Base-by-base conservation (phyloP, 2,329 filamentous ascomycete genomes). In the Leptographium lundbergii region DNA sequence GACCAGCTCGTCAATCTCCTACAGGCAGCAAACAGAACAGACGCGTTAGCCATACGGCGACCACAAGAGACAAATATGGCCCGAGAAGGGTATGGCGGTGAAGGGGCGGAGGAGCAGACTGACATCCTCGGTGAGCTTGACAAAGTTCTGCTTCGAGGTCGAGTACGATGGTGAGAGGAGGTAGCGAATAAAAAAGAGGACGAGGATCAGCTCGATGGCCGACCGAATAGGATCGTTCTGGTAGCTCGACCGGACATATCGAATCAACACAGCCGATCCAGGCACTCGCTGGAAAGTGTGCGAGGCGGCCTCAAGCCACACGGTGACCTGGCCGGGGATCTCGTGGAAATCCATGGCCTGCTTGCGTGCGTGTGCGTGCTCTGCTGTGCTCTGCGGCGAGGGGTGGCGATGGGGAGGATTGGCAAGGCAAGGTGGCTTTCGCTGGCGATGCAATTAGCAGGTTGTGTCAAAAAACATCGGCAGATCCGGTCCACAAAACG, bases 161-260 rank as follows among this genome's bases (percentile, higher is more conserved):
- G 89, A 90, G 74, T 99, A 99, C 57, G 89, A 91, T 0, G 92
- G 91, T 62, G 91, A 87, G 62, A 97, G 79, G 58, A 99, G 79
- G 72, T 99, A 99, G 63, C 91, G 85, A 60, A 99, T 87, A 63
- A 95, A 95, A 75, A 99, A 99, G 58, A 99, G 83, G 66, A 99
- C 89, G 61, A 99, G 80, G 65, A 97, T 85, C 56, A 99, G 78
- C 74, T 99, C 94, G 65, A 99, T 89, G 47, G 89, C 90, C 57
- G 90, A 95, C 58, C 95, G 87, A 59, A 97, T 84, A 11, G 94
- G 94, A 68, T 99, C 94, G 70, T 99, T 88, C 75, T 99, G 94
- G 76, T 99, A 97, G 71, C 91, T 96, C 60, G 91, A 96, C 72
- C 89, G 89, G 70, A 99, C 91, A 74, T 99, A 99, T 63, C 94